Percentiles rank a stretch among this genome's conserved stretches.
phyloP scores from a whole-genome alignment of 2,329 filamentous ascomycete genomes.

The Microdochium bolleyi region DNA sequence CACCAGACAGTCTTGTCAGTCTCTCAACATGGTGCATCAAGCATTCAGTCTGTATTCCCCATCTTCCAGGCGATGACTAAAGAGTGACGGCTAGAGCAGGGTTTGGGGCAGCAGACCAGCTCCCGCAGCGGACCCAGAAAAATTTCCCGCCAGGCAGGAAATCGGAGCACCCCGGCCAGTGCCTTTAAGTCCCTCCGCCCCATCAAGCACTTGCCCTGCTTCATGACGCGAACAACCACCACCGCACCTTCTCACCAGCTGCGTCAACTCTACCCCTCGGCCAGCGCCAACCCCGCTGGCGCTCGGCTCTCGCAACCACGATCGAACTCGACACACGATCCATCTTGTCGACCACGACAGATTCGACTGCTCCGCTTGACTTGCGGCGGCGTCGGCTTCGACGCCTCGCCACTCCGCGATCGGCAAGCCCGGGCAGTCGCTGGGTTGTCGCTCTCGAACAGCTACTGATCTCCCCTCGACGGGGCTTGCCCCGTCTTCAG shows the following conservation, averaged over 20 bases:
- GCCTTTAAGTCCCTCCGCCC: neutral
- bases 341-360: neutral
- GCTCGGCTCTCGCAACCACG: neutral
- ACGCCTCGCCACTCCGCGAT: neutral
- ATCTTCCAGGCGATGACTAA: neutral
- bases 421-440: neutral
- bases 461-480: neutral
- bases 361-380: too few species aligned
- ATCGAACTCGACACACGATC: neutral
- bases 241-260: neutral
- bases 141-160: neutral
- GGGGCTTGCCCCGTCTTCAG: neutral
- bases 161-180: neutral
- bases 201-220: neutral
- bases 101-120: neutral
- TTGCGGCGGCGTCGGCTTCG: neutral
- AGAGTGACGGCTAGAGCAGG: neutral
- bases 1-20: too few species aligned
- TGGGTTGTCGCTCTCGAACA: neutral
- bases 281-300: neutral
- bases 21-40: too few species aligned
- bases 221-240: constrained; percentile 2
- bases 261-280: neutral
- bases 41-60: too few species aligned
- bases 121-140: neutral